phyloP scores from a whole-genome alignment of 148 eudicot genomes.

The Chenopodium berlandieri region DNA sequence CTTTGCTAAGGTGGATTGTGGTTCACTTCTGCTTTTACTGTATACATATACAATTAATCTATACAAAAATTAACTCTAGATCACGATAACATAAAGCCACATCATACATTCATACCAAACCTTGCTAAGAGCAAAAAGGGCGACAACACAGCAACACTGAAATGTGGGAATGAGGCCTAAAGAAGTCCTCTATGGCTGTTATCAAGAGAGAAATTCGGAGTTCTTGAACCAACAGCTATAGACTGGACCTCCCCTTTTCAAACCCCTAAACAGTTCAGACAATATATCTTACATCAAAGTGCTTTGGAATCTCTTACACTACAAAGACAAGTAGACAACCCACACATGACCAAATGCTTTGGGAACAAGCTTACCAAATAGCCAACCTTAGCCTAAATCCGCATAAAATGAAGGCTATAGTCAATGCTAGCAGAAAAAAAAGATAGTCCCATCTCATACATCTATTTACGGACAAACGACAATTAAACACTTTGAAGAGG shows the following conservation, averaged over 20 bases:
- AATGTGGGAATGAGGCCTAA: background rate
- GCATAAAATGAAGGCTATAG: background rate
- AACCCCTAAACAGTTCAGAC: background rate
- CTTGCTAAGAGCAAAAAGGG: background rate
- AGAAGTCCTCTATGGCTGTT: background rate
- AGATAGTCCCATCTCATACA: background rate
- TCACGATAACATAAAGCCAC: background rate
- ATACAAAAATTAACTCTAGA: background rate
- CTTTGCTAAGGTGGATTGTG: background rate
- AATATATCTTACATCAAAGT: background rate
- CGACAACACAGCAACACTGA: background rate
- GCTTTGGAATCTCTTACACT: background rate
- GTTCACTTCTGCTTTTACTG: background rate
- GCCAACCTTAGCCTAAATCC: background rate
- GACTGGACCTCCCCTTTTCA: background rate
- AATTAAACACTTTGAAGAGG: background rate
- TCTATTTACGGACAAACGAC: background rate
- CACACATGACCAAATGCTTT: background rate
- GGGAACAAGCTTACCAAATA: background rate
- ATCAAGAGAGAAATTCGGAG: background rate
- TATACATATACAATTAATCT: background rate
- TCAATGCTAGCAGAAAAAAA: background rate
- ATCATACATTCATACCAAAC: background rate
- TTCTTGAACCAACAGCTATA: background rate
- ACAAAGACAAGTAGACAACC: background rate